Evolutionary conservation across 805 yeast species (phyloP).

Genomic region (Nakazawaea anatomiae): DNA sequence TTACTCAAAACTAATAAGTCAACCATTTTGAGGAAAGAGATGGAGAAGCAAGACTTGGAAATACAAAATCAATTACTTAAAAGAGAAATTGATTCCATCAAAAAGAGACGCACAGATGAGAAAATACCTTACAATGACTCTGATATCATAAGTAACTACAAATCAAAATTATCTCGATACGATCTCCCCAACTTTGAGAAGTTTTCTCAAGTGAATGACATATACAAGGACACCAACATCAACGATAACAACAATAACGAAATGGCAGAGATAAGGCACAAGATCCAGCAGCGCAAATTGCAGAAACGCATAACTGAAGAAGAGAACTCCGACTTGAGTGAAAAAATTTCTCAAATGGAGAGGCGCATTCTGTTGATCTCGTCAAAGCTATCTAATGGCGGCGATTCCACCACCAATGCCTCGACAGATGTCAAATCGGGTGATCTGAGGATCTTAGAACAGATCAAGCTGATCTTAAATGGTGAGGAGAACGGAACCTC

Average conservation of each 20-base stretch:
- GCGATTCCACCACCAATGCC: too few species aligned
- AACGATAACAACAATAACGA: not conserved
- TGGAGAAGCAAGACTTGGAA: constrained; percentile 10
- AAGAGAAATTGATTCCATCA: constrained; percentile 5
- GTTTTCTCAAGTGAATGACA: not conserved
- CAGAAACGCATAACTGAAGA: not conserved
- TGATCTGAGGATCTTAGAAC: not conserved
- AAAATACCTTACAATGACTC: not conserved
- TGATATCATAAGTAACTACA: not conserved
- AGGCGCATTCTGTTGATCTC: not conserved
- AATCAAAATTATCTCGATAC: not conserved
- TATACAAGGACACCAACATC: not conserved
- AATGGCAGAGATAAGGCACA: constrained; percentile 1
- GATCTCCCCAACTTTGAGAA: not conserved
- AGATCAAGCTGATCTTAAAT: not conserved
- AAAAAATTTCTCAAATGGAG: not conserved
- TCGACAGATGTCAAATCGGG: too few species aligned
- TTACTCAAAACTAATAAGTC: constrained; percentile 2
- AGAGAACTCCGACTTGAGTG: not conserved
- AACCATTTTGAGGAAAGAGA: constrained; percentile 4
- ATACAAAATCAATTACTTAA: constrained; percentile 4
- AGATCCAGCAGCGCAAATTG: not conserved
- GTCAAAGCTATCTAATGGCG: not conserved
- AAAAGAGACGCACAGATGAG: not conserved
- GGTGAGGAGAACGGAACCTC: too few species aligned